These are phyloP conservation scores for Aspergillus affinis DNA, from an alignment of 495 filamentous ascomycete genomes.

Conservation along the genomic window DNA sequence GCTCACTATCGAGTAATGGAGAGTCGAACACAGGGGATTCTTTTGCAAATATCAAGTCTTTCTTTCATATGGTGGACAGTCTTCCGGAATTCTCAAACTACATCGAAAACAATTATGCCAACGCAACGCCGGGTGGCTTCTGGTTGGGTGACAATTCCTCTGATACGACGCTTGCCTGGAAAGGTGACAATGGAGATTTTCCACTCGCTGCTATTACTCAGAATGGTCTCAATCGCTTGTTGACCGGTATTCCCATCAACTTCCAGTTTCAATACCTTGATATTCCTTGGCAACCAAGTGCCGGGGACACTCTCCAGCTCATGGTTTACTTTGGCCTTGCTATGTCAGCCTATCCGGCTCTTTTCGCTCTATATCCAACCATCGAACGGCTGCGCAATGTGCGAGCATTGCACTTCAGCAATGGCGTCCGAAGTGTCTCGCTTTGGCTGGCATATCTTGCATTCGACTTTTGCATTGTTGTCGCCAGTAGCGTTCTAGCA, in stretches of 20 bases:
- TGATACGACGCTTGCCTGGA: slow-evolving; percentile 61
- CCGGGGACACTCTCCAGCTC: slow-evolving; percentile 73
- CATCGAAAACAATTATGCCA: slow-evolving; percentile 57
- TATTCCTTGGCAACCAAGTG: slow-evolving; percentile 59
- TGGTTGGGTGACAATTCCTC: slow-evolving; percentile 60
- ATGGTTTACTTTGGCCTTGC: slow-evolving; percentile 76
- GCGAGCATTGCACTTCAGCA: slow-evolving; percentile 81
- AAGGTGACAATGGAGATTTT: slow-evolving; percentile 46
- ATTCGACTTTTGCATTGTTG: slow-evolving; percentile 74
- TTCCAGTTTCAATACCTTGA: slow-evolving; percentile 70
- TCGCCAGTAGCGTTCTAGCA: slow-evolving; percentile 56
- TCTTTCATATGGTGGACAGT: slow-evolving; percentile 60
- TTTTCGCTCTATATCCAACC: slow-evolving; percentile 85
- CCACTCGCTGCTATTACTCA: slow-evolving; percentile 63
- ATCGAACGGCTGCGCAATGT: slow-evolving; percentile 74
- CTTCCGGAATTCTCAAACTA: slow-evolving; percentile 66
- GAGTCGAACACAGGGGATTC: slow-evolving; percentile 13
- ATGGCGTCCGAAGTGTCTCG: slow-evolving; percentile 69
- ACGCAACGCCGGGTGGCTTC: slow-evolving; percentile 73
- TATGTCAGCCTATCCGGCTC: slow-evolving; percentile 73
- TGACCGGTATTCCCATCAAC: slow-evolving; percentile 64
- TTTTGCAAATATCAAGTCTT: slow-evolving; percentile 17
- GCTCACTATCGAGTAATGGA: slow-evolving; percentile 28
- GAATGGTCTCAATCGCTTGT: slow-evolving; percentile 65
- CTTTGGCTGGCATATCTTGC: slow-evolving; percentile 75